These are phyloP conservation scores for Aspergillus caelatus DNA, from an alignment of 2,329 filamentous ascomycete species.

Conservation along the genomic window DNA sequence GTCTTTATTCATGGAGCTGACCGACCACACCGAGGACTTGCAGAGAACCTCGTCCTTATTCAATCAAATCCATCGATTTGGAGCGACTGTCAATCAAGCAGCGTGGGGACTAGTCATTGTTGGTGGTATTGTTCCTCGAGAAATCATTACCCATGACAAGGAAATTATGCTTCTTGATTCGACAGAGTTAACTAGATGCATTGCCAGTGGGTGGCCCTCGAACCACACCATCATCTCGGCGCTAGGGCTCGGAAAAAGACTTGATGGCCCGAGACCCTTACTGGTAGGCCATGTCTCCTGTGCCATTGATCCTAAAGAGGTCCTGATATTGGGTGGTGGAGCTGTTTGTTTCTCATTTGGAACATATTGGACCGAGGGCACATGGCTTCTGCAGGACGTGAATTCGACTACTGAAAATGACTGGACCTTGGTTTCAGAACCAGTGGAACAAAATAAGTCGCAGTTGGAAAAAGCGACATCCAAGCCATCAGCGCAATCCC, in stretches of 20 bases:
- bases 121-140: constrained; percentile 52
- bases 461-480: constrained; percentile 7
- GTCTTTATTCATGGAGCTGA: constrained; percentile 27
- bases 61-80: constrained; percentile 48
- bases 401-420: constrained; percentile 28
- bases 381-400: constrained; percentile 50
- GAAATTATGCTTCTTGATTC: constrained; percentile 56
- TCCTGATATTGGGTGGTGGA: constrained; percentile 75
- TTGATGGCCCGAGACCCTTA: constrained; percentile 60
- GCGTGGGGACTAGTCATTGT: constrained; percentile 53
- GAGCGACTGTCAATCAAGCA: constrained; percentile 54
- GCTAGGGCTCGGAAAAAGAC: constrained; percentile 29
- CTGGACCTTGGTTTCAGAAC: constrained; percentile 35
- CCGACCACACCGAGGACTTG: constrained; percentile 29
- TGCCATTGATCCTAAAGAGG: constrained; percentile 48
- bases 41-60: constrained; percentile 29
- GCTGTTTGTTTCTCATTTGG: constrained; percentile 91
- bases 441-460: constrained; percentile 15
- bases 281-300: constrained; percentile 69
- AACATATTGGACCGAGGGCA: constrained; percentile 74
- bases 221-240: constrained; percentile 29
- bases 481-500: not conserved
- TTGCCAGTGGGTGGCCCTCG: constrained; percentile 23
- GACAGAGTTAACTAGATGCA: constrained; percentile 20
- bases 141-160: constrained; percentile 45